Conservation (phyloP, 2,329 filamentous ascomycete species). For the Shiraia sp. region DNA sequence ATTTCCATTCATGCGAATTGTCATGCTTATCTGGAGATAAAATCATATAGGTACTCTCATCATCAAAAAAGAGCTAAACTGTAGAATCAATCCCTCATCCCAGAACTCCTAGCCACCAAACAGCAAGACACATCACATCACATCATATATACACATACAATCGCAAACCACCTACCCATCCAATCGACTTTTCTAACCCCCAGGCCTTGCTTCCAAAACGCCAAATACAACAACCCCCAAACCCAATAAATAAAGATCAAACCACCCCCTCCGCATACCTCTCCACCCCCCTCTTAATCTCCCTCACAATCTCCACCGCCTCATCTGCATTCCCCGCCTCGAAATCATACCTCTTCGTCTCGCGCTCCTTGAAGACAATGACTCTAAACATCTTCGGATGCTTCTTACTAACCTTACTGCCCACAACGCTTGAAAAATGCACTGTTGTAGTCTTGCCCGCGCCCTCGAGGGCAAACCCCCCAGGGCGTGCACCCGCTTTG, state of each 20-base stretch:
- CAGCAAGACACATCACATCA: no score
- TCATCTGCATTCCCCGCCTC: conserved; percentile 74
- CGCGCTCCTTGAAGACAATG: conserved; percentile 73
- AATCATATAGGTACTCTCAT: no score
- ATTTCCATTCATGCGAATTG: no score
- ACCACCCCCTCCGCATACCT: conserved; percentile 61
- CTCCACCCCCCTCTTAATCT: conserved; percentile 76
- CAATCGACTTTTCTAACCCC: no score
- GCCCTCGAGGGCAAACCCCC: conserved; percentile 18
- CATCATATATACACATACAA: no score
- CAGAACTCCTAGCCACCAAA: no score
- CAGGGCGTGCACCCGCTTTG: conserved; percentile 54
- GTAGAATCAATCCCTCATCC: no score
- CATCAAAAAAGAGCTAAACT: no score
- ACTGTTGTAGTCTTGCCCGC: conserved; percentile 79
- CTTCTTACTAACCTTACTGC: conserved; percentile 78
- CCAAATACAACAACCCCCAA: no score
- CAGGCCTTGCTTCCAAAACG: no score
- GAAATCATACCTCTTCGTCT: conserved; percentile 83
- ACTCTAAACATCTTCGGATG: conserved; percentile 82
- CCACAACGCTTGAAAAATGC: conserved; percentile 80
- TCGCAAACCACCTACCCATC: no score
- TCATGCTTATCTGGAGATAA: no score
- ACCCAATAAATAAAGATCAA: conserved; percentile 1
- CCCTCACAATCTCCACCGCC: conserved; percentile 76